Evolutionary conservation across 768 basidiomycete species (phyloP), one percentile per base, ranked within the genome.

Genomic region (Trametes cinnabarina): DNA sequence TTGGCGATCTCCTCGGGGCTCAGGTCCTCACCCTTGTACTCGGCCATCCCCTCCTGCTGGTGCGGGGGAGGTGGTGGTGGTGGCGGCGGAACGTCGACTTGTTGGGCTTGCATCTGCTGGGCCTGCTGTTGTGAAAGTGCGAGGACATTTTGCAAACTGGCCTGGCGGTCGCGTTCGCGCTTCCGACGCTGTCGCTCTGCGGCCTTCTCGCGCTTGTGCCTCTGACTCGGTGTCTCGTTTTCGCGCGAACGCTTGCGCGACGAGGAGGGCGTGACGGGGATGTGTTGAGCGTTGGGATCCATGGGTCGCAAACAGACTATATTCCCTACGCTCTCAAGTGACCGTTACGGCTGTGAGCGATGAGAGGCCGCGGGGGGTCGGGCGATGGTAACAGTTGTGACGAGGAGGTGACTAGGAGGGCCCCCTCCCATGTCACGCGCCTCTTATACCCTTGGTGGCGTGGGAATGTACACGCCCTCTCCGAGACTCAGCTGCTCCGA

Each of bases 131-230:
- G 67, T 8, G 63, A 59, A 44, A 55, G 63, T 47, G 63, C 61
- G 54, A 65, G 68, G 46, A 63, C 64, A 57, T 64, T 64, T 47
- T 65, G 65, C 32, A 71, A 52, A 5, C 57, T 67, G 30, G 74
- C 76, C 66, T 77, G 75, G 46, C 80, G 74, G 72, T 80, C 80
- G 66, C 88, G 82, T 74, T 91, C 91, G 48, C 91, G 85, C 71
- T 93, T 93, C 61, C 89, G 72, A 46, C 91, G 82, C 70, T 93
- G 91, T 59, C 91, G 79, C 71, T 92, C 91, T 40, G 92, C 88
- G 1, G 91, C 91, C 71, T 92, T 92, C 79, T 90, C 88, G 64
- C 91, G 82, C 70, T 92, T 92, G 65, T 82, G 77, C 63, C 83
- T 78, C 73, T 90, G 87, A 55, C 80, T 80, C 26, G 83, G 81